phyloP scores from a whole-genome alignment of 768 basidiomycete species.

The Mycena galopus region DNA sequence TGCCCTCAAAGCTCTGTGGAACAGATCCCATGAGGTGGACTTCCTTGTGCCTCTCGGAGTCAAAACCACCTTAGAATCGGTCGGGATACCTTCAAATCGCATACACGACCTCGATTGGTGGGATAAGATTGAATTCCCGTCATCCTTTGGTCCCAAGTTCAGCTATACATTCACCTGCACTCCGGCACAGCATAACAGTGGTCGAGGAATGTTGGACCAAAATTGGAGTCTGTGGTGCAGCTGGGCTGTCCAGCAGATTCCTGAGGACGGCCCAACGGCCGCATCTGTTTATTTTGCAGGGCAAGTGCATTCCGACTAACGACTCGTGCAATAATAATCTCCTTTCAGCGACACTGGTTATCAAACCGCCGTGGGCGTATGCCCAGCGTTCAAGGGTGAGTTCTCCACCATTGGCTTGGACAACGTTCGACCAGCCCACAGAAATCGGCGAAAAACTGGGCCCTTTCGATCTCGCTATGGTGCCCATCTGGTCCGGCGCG shows the following conservation, averaged over 20 bases:
- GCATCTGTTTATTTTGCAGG: constrained; percentile 30
- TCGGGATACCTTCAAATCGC: constrained; percentile 47
- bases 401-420: not conserved
- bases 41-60: constrained; percentile 57
- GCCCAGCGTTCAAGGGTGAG: constrained; percentile 53
- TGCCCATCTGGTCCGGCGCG: constrained; percentile 61
- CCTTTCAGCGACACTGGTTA: constrained; percentile 55
- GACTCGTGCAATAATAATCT: constrained; percentile 39
- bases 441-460: constrained; percentile 56
- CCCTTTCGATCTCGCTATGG: constrained; percentile 56
- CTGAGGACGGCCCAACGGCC: not conserved
- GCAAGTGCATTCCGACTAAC: not conserved
- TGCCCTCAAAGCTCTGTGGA: constrained; percentile 41
- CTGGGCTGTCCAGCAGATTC: constrained; percentile 52
- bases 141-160: constrained; percentile 1
- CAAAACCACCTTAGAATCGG: constrained; percentile 30
- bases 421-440: constrained; percentile 15
- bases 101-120: constrained; percentile 59
- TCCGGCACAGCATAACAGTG: constrained; percentile 58
- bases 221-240: constrained; percentile 54
- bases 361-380: constrained; percentile 44
- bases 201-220: constrained; percentile 50
- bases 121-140: constrained; percentile 45
- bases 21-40: constrained; percentile 41
- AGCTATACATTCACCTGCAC: constrained; percentile 47